These are phyloP conservation scores for Solanum lycopersicoides DNA, from an alignment of 257 asterid species.

Conservation along the genomic window DNA sequence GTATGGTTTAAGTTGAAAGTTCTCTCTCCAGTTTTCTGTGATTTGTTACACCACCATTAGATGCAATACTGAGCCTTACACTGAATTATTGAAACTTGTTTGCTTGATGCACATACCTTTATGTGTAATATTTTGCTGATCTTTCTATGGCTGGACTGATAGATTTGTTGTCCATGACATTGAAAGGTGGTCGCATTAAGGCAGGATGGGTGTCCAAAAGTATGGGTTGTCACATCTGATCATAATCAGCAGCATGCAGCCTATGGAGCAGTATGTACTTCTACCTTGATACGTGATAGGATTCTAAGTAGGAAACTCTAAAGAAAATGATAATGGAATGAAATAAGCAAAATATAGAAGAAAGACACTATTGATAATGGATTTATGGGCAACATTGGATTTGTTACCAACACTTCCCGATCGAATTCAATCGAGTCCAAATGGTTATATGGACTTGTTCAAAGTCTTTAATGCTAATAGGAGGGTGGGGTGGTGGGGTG, in stretches of 20 bases:
- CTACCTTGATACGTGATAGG: neutral
- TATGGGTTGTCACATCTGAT: slow-evolving; percentile 96
- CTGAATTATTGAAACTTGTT: neutral
- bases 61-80: neutral
- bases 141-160: neutral
- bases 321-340: neutral
- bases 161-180: neutral
- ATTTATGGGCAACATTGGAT: neutral
- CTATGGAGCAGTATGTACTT: slow-evolving; percentile 72
- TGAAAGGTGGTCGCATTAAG: slow-evolving; percentile 74
- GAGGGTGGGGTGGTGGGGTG: neutral
- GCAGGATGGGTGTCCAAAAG: slow-evolving; percentile 96
- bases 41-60: neutral
- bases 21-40: neutral
- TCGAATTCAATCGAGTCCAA: neutral
- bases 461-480: neutral
- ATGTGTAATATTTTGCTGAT: neutral
- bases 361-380: neutral
- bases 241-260: slow-evolving; percentile 79
- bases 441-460: neutral
- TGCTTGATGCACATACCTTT: neutral
- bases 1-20: neutral
- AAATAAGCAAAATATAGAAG: neutral
- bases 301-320: neutral
- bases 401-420: neutral